Base-by-base conservation (phyloP, 176 grass and related monocot genomes). In the Lolium multiflorum region DNA sequence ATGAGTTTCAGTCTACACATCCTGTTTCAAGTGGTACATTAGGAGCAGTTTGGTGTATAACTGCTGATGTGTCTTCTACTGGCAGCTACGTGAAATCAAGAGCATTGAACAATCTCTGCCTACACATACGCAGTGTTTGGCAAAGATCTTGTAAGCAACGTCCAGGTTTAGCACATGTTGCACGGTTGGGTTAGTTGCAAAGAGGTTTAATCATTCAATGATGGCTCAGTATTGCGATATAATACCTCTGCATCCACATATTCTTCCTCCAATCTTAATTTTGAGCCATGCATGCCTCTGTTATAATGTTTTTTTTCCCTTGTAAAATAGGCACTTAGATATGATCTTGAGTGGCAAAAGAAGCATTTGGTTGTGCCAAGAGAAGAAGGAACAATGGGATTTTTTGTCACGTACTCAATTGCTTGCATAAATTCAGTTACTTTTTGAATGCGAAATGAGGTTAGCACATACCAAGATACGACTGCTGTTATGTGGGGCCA, bases 121-220 rank as follows among this genome's bases (percentile, higher is more conserved):
- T n/a, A 80, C 76, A 4, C 7, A 87, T 52, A 69, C 77, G 77
- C 85, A 87, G 51, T 59, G 47, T 41, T 91, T 24, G 41, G 59
- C 13, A 86, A 46, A 76, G 80, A 84, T 79, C 84, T 90, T 85
- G 81, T 88, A 77, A 93, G 80, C 76, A 83, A 93, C 55, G 74
- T 98, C 48, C 93, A 95, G 93, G 95, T 98, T 78, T 3, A 51
- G 49, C 49, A 51, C 11, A 51, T 51, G 49, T 51, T 51, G 54
- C 17, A 57, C 28, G 18, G 56, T 58, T 58, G 18, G 56, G 18
- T n/a, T 58, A 58, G 56, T 58, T 58, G 20, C n/a, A 18, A 58
- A 58, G 56, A 58, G 56, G 18, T 17, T 58, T 58, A 58, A 58
- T 58, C 56, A n/a, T 58, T 58, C 18, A 58, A n/a, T 16, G 18